Base-by-base conservation (phyloP, 2,329 filamentous ascomycete species). In the Penicillium fuscoglaucum region DNA sequence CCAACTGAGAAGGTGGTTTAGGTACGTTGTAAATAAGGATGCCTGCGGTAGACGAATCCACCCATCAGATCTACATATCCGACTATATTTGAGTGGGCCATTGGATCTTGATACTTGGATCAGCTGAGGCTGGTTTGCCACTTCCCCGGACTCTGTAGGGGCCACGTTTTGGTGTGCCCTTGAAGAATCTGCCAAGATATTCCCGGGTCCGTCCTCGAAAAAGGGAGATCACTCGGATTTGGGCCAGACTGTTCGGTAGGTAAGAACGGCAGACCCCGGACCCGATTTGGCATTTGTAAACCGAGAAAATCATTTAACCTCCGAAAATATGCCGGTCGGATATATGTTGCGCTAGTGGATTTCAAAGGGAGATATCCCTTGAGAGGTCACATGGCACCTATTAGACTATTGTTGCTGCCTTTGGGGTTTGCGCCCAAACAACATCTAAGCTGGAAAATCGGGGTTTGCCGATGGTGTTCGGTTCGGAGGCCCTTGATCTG, bases 171-270 rank as follows among this genome's bases (percentile, higher is more conserved):
- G 55, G 41, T 29, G n/a, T 37, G 28, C 21, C n/a, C 43, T 44
- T 6, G 19, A 39, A 31, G 39, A 26, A 45, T 40, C 17, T 28
- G 45, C 43, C 33, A 40, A 40, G 47, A 60, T 57, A 46, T 56
- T 56, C 29, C 50, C 29, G 44, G 46, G 35, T 33, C n/a, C 37
- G 19, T 44, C 29, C 33, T 41, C 48, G 39, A 39, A 28, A 48
- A 39, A 24, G 28, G 52, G 10, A 37, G 55, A 47, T 35, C 21
- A 40, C 28, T 21, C n/a, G 50, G 13, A 54, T n/a, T 33, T 52
- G 58, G 61, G 46, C 62, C 55, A 64, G 63, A 63, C 59, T 60
- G 43, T 39, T 64, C 62, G 61, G 61, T 59, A 59, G 61, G 61
- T 59, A 59, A 41, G 45, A 39, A 59, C 61, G 61, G 63, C 55